Evolutionary conservation across 371 early-diverging fungal species (phyloP), one percentile per base, ranked within the genome.

Genomic region (Mucor irregularis): DNA sequence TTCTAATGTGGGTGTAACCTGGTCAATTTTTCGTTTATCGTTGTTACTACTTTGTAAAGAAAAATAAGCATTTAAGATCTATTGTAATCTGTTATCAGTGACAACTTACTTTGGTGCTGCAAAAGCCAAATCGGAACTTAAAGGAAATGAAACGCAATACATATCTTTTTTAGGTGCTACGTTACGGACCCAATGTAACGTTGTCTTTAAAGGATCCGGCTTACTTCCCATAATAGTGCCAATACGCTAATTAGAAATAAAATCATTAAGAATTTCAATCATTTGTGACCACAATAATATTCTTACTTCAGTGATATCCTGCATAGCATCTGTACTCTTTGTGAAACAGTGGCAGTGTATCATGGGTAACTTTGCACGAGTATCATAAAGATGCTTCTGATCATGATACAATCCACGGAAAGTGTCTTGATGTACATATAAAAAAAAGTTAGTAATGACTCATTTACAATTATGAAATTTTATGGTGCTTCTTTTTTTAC

Each of bases 91-190:
- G n/a, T n/a, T n/a, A n/a, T n/a, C n/a, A n/a, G n/a, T n/a, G n/a
- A n/a, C 14, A n/a, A 5, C 5, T 24, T 42, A 42, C 42, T 17
- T 22, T 11, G 48, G 33, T 49, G 38, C 21, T 49, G 75, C 76
- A 69, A 84, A 82, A 10, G 83, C 84, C 9, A 86, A 67, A 16
- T 77, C 82, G 9, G 76, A 64, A 28, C 83, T 87, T 35, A 94
- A 64, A 13, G 78, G 76, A 64, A 99, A 93, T 5, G 92, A 89
- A 34, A 96, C 72, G 61, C 99, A 98, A 64, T 91, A 89, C 99
- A 99, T 98, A 42, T 97, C 94, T 79, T 97, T 99, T 57, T 94
- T 94, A 2, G 99, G 99, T 2, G 99, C 96, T 0, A 99, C 99
- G 48, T 87, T 90, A 24, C 98, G 86, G 2, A 99, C 98, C 59